Conservation (phyloP, 2,329 filamentous ascomycete genomes). For the Lachnellula hyalina region DNA sequence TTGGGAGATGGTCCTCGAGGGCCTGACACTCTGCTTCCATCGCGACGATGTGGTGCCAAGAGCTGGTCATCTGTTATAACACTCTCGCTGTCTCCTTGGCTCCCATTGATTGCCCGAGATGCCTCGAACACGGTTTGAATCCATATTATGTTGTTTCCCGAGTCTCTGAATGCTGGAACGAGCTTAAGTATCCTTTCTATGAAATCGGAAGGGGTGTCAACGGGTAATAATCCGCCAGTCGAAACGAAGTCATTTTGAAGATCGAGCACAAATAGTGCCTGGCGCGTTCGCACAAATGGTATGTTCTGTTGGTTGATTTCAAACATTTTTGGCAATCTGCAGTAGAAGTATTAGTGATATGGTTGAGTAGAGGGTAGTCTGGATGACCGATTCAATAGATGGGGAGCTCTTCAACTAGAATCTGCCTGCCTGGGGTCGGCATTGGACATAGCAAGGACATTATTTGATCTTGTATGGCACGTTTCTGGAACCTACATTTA, state of each 20-base stretch:
- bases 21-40: background rate
- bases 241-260: slow-evolving; percentile 86
- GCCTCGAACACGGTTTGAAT: slow-evolving; percentile 68
- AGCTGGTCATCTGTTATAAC: slow-evolving; percentile 30
- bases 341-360: slow-evolving; percentile 8
- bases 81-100: slow-evolving; percentile 26
- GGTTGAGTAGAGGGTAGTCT: background rate
- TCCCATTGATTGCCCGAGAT: slow-evolving; percentile 51
- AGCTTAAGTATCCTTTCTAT: slow-evolving; percentile 62
- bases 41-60: background rate
- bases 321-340: slow-evolving; percentile 40
- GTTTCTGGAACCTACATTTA: slow-evolving; percentile 8
- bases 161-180: slow-evolving; percentile 65
- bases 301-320: slow-evolving; percentile 51
- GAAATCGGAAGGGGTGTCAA: slow-evolving; percentile 59
- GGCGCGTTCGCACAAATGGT: slow-evolving; percentile 52
- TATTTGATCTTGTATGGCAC: background rate
- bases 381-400: background rate
- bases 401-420: background rate
- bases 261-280: slow-evolving; percentile 77
- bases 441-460: background rate
- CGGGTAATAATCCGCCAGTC: slow-evolving; percentile 60
- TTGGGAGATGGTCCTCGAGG: slow-evolving; percentile 8
- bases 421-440: background rate
- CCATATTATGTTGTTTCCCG: slow-evolving; percentile 71